Base-by-base conservation (phyloP, 257 asterid genomes). In the Lycium ferocissimum region DNA sequence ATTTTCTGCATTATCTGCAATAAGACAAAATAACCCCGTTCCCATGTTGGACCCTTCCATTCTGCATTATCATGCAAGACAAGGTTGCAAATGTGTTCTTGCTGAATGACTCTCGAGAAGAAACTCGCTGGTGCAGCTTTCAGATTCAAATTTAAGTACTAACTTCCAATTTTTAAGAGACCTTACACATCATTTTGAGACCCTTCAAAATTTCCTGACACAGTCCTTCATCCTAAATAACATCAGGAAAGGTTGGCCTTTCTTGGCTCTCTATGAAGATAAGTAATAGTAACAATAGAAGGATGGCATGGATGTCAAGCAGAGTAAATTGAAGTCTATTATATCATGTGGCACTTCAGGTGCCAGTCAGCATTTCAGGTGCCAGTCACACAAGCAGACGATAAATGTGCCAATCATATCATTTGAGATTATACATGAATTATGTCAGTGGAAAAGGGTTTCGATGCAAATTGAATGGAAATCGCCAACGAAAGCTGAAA, bases 381-480 rank as follows among this genome's bases (percentile, higher is more conserved):
- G 37, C 80, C 57, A 51, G 43, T 75, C 81, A 20, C 80, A 47
- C 61, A 13, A 47, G 40, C 81, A 49, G 61, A 75, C 20, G 43
- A 75, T 5, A 75, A 73, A 75, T 20, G 6, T 20, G 7, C 14
- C 61, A 11, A 75, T 12, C 61, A 49, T 75, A 75, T 75, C 61
- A 11, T 75, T 6, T 75, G 81, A 20, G 10, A 75, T 75, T 51
- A 75, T n/a, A 47, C 43, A 47, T 11, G 61, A 75, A 12, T 49
- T 49, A 75, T 20, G 81, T 75, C 81, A 47, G 20, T 12, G 5
- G 40, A 12, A 20, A 22, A 75, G 80, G 43, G 7, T 47, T 73
- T 47, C 2, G 20, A 75, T 49, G 61, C 61, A 75, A 75, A 47
- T 75, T 20, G 18, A 49, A 73, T n/a, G 61, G 58, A 2, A 75